A percentile compares a stretch with the other conserved stretches of the same genome.
Conservation (phyloP, 106 monocot species). For the Posidonia australis region DNA sequence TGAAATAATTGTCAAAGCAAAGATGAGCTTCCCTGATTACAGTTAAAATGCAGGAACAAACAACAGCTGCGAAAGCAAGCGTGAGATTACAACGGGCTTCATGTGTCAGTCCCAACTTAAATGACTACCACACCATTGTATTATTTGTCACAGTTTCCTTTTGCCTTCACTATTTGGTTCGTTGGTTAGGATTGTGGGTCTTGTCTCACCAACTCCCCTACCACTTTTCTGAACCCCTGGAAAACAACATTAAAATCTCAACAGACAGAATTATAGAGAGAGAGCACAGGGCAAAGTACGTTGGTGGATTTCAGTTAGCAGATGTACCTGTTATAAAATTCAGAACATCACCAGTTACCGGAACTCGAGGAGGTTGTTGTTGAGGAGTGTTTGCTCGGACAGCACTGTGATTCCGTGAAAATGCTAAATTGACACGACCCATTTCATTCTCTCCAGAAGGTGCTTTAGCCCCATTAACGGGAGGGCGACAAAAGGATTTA, state of each 20-base stretch:
- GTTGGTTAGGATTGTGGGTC: background rate
- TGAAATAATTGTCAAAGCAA: too few relatives aligned
- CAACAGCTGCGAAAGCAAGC: too few relatives aligned
- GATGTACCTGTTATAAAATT: background rate
- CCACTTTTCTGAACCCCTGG: background rate
- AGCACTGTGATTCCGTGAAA: conserved; percentile 2
- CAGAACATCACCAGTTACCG: background rate
- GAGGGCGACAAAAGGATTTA: too few relatives aligned
- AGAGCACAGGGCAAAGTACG: too few relatives aligned
- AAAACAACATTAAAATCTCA: background rate
- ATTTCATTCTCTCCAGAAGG: background rate
- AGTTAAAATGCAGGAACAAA: too few relatives aligned
- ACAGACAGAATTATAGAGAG: background rate
- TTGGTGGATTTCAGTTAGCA: background rate
- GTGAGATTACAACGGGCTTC: too few relatives aligned
- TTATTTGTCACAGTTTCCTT: conserved; percentile 2
- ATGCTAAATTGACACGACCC: background rate
- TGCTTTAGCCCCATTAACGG: background rate
- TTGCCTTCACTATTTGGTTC: background rate
- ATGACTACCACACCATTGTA: too few relatives aligned
- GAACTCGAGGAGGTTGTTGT: background rate
- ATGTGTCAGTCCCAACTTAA: too few relatives aligned
- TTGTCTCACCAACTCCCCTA: background rate
- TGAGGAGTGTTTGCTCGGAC: background rate
- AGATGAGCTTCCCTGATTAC: too few relatives aligned